Conservation (phyloP, 1,139 yeast species). For the Zygosaccharomyces sapae region DNA sequence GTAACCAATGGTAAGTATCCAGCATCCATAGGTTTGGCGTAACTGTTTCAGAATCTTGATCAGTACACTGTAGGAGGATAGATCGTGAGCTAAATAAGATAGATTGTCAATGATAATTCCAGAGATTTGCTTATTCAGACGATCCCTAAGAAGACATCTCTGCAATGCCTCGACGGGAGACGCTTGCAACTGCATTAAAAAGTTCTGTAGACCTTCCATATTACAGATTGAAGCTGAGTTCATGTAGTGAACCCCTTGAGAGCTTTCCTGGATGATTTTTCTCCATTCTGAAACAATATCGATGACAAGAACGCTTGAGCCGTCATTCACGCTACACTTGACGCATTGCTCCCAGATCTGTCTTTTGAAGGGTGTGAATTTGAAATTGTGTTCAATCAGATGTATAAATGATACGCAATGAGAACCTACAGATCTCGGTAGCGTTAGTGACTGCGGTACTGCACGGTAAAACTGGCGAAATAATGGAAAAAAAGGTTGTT, state of each 20-base stretch:
- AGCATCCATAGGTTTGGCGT: constrained; percentile 30
- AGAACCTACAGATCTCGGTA: constrained; percentile 11
- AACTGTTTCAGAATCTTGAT: constrained; percentile 21
- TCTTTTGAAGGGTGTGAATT: constrained; percentile 20
- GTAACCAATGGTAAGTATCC: constrained; percentile 29
- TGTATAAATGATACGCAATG: constrained; percentile 16
- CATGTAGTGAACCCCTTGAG: constrained; percentile 16
- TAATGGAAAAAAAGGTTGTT: not conserved
- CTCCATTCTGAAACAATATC: constrained; percentile 28
- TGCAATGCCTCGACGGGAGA: constrained; percentile 25
- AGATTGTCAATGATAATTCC: constrained; percentile 34
- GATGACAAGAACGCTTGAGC: constrained; percentile 18
- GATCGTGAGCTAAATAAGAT: constrained; percentile 25
- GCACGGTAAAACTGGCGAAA: constrained; percentile 16
- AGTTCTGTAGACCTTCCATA: constrained; percentile 25
- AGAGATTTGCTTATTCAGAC: constrained; percentile 19
- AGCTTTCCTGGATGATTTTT: constrained; percentile 4
- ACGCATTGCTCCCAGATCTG: constrained; percentile 13
- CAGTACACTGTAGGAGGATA: constrained; percentile 15
- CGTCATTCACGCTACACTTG: constrained; percentile 5
- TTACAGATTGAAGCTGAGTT: constrained; percentile 23
- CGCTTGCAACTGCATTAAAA: constrained; percentile 25
- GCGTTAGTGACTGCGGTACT: constrained; percentile 7
- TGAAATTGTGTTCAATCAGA: constrained; percentile 28
- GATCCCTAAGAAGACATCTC: constrained; percentile 18